These are phyloP conservation scores for Ampelocalamus luodianensis DNA, from an alignment of 176 grass and related monocot genomes.

Conservation along the genomic window DNA sequence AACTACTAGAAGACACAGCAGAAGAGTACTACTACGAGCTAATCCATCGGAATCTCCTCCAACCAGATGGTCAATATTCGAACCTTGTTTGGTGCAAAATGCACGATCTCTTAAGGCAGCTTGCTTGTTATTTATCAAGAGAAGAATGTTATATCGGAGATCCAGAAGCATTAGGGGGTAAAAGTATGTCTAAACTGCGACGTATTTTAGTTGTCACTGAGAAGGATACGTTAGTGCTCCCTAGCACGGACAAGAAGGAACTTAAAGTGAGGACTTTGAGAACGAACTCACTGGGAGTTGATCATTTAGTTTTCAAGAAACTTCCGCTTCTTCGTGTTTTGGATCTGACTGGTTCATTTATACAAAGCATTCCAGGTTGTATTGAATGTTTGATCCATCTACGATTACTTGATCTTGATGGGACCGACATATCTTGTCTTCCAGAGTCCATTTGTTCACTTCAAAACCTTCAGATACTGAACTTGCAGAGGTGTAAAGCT, in stretches of 20 bases:
- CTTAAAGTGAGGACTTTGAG: background rate
- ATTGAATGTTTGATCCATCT: too few relatives aligned
- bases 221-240: background rate
- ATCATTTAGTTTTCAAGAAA: too few relatives aligned
- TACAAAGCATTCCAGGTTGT: too few relatives aligned
- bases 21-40: background rate
- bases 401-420: too few relatives aligned
- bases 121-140: background rate
- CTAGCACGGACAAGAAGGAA: background rate
- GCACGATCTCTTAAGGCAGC: background rate
- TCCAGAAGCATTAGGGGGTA: background rate
- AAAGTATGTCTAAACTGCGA: background rate
- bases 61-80: background rate
- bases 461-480: too few relatives aligned
- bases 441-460: too few relatives aligned
- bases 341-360: too few relatives aligned
- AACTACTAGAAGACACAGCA: background rate
- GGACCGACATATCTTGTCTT: too few relatives aligned
- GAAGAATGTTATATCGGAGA: background rate
- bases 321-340: too few relatives aligned
- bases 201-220: background rate
- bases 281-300: background rate
- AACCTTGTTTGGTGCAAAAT: conserved; percentile 3
- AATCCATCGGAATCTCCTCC: background rate
- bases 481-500: too few relatives aligned